Percentiles rank a stretch among this genome's conserved stretches.
Conservation (phyloP, 306 rosid species). For the Fragaria ananassa region DNA sequence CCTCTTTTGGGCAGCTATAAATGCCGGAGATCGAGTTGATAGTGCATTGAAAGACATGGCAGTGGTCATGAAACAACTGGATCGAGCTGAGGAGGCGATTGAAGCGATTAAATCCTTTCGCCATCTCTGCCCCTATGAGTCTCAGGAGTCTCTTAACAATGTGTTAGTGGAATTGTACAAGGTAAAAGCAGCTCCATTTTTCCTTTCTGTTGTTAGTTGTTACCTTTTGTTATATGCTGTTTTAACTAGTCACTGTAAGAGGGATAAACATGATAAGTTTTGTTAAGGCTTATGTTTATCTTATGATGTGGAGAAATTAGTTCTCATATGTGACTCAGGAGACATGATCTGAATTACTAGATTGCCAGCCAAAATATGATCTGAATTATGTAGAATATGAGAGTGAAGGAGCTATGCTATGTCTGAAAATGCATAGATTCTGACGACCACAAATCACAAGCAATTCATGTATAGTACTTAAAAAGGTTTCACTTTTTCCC, state of each 20-base stretch:
- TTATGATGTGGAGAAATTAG: neutral
- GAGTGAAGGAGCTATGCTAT: neutral
- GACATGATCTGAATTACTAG: neutral
- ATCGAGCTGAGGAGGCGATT: conserved; percentile 84
- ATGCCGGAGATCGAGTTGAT: conserved; percentile 88
- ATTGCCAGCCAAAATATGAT: neutral
- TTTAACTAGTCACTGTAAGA: neutral
- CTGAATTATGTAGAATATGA: neutral
- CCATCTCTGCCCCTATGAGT: conserved; percentile 71
- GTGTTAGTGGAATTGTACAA: conserved; percentile 79
- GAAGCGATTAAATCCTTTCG: conserved; percentile 90
- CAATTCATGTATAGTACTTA: neutral
- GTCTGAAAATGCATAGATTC: neutral
- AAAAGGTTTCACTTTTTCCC: neutral
- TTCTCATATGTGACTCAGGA: neutral
- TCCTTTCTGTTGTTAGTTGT: neutral
- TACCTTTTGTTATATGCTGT: neutral
- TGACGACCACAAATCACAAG: neutral
- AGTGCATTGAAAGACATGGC: conserved; percentile 98
- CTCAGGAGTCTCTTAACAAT: conserved; percentile 93
- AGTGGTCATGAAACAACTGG: conserved; percentile 79
- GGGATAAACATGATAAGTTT: neutral
- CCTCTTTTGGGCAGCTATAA: conserved; percentile 87
- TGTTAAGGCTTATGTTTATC: neutral
- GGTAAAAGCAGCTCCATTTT: conserved; percentile 38